These are phyloP conservation scores for Backusella psychrophila DNA, from an alignment of 192 early-diverging fungal species.

Conservation along the genomic window DNA sequence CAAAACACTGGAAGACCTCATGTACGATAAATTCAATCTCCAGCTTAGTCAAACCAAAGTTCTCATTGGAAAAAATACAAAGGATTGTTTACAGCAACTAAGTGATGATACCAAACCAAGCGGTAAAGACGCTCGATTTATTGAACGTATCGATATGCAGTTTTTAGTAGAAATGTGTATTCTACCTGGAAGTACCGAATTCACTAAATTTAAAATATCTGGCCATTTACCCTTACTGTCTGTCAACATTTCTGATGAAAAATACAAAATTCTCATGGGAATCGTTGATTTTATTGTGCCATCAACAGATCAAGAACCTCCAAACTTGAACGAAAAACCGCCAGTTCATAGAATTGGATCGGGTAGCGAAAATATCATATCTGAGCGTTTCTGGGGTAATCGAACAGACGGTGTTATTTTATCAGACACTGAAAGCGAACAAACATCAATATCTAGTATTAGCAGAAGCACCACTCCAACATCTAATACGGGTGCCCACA, in stretches of 20 bases:
- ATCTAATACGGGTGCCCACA: background rate
- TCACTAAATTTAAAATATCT: constrained; percentile 65
- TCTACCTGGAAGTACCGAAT: constrained; percentile 60
- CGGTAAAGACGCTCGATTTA: constrained; percentile 49
- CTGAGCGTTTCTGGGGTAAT: background rate
- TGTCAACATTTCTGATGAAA: constrained; percentile 77
- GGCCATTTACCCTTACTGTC: constrained; percentile 70
- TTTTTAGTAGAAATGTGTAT: constrained; percentile 76
- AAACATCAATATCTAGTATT: background rate
- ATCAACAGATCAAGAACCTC: constrained; percentile 7
- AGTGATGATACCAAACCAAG: constrained; percentile 28
- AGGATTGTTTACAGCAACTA: constrained; percentile 20
- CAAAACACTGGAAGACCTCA: constrained; percentile 56
- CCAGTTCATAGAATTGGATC: background rate
- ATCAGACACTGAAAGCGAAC: constrained; percentile 5
- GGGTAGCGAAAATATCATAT: background rate
- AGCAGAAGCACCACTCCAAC: background rate
- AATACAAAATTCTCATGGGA: constrained; percentile 79
- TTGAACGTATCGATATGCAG: constrained; percentile 70
- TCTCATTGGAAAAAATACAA: constrained; percentile 51
- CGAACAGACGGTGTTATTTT: background rate
- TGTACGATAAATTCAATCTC: constrained; percentile 84
- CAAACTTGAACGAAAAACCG: constrained; percentile 9
- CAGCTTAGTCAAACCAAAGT: constrained; percentile 67
- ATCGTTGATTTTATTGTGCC: constrained; percentile 66